These are phyloP conservation scores for Gynandropsis gynandra DNA, from an alignment of 345 rosid species.

Conservation along the genomic window DNA sequence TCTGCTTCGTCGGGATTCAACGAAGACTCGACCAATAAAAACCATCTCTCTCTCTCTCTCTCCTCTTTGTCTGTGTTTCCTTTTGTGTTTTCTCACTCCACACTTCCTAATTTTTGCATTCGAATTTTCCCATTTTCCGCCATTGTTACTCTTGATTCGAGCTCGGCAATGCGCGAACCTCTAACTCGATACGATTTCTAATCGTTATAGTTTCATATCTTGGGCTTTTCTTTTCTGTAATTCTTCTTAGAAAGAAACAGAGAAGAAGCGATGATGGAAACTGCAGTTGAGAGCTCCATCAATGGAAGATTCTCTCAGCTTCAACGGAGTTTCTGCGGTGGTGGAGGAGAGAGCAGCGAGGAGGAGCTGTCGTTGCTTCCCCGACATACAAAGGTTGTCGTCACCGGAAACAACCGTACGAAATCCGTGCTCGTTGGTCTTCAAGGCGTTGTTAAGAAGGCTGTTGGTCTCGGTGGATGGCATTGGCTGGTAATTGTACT, in stretches of 20 bases:
- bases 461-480: conserved; percentile 97
- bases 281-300: conserved; percentile 55
- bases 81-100: too few relatives aligned
- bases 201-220: too few relatives aligned
- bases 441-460: conserved; percentile 91
- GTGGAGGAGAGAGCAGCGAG: conserved; percentile 65
- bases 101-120: too few relatives aligned
- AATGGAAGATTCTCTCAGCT: conserved; percentile 61
- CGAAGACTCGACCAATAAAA: too few relatives aligned
- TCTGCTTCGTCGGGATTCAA: too few relatives aligned
- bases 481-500: conserved; percentile 80
- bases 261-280: conserved; percentile 47
- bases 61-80: too few relatives aligned
- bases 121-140: too few relatives aligned
- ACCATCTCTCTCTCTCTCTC: too few relatives aligned
- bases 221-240: too few relatives aligned
- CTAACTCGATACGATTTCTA: too few relatives aligned
- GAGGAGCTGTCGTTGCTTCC: conserved; percentile 95
- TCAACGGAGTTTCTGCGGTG: conserved; percentile 42
- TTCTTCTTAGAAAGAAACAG: background rate
- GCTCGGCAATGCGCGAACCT: too few relatives aligned
- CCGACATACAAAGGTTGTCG: conserved; percentile 88
- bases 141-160: too few relatives aligned
- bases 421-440: conserved; percentile 95
- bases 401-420: conserved; percentile 92